Evolutionary conservation across 352 stramenopile genomes (phyloP), one percentile per base, ranked within the genome.

Genomic region (Pythium brassicae): DNA sequence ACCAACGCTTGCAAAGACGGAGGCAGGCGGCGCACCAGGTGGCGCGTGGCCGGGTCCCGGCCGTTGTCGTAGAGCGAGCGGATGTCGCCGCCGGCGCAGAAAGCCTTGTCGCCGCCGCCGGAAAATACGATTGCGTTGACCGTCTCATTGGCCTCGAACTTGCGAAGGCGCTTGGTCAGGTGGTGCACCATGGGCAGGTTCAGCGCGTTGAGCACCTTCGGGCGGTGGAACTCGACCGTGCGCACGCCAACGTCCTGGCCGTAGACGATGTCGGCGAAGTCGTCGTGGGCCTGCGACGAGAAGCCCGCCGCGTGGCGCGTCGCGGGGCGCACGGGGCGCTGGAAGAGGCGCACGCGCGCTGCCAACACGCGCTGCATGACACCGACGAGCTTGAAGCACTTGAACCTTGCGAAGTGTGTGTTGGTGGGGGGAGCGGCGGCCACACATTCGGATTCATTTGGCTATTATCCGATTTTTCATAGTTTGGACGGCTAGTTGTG

Each of bases 1-100:
- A 14, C 32, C 32, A 37, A 14, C 32, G 14, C 32, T 7, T 37
- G 32, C 1, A 11, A 37, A 37, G 32, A 35, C 5, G 14, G 20
- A 12, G n/a, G n/a, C n/a, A n/a, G n/a, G n/a, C n/a, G n/a, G n/a
- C 56, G 42, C 52, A 72, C 68, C 26, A 92, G 27, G 55, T 92
- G 71, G 26, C 77, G 74, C 55, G 80, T 92, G 17, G 75, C 75
- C 17, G 73, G 64, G 55, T 92, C 69, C 55, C 85, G 85, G 63
- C 76, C 85, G 53, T 89, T 83, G 34, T 94, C 83, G 46, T 91
- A 96, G 8, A 98, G 71, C 29, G 76, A 76, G 65, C 91, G 92
- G 57, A 99, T 94, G 74, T 99, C 95, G 34, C 96, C 96, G 47
- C 96, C 96, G 10, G 96, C 94, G 77, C 96, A 99, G 68, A 99